phyloP scores from a whole-genome alignment of 768 basidiomycete species.

The Agrocybe pediades region DNA sequence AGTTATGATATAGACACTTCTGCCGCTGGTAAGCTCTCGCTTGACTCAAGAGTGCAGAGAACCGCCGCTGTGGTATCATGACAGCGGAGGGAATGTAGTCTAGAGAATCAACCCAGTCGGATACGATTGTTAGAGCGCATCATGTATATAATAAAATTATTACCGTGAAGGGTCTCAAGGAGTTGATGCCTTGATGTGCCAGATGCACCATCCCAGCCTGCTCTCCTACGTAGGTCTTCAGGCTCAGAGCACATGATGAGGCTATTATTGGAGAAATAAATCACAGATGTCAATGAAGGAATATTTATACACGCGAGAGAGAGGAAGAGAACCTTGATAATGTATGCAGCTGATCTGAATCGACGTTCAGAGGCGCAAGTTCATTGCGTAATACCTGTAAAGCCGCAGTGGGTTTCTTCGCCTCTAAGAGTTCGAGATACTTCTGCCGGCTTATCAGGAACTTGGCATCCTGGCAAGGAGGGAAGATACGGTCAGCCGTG shows the following conservation, averaged over 20 bases:
- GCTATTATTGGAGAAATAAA: constrained; percentile 37
- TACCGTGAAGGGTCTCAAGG: constrained; percentile 83
- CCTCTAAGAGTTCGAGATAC: constrained; percentile 91
- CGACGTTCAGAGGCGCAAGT: constrained; percentile 78
- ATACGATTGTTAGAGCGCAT: background rate
- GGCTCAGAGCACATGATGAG: constrained; percentile 91
- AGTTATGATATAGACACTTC: constrained; percentile 85
- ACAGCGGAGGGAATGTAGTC: constrained; percentile 88
- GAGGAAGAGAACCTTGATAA: constrained; percentile 71
- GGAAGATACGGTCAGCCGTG: constrained; percentile 12
- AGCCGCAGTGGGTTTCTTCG: constrained; percentile 76
- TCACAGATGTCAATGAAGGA: constrained; percentile 13
- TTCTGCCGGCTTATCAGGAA: constrained; percentile 95
- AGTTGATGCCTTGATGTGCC: constrained; percentile 78
- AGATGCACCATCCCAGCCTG: constrained; percentile 87
- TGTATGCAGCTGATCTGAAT: constrained; percentile 80
- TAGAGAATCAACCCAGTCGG: constrained; percentile 32
- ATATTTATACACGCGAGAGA: constrained; percentile 8
- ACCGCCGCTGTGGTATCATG: constrained; percentile 92
- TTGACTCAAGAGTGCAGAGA: constrained; percentile 83
- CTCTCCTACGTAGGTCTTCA: constrained; percentile 78
- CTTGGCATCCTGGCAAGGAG: constrained; percentile 71
- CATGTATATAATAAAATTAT: constrained; percentile 19
- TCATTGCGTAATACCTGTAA: constrained; percentile 86
- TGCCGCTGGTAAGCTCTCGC: constrained; percentile 79